Conservation (phyloP, 208 protist species). For the Wallacemonas sp. region DNA sequence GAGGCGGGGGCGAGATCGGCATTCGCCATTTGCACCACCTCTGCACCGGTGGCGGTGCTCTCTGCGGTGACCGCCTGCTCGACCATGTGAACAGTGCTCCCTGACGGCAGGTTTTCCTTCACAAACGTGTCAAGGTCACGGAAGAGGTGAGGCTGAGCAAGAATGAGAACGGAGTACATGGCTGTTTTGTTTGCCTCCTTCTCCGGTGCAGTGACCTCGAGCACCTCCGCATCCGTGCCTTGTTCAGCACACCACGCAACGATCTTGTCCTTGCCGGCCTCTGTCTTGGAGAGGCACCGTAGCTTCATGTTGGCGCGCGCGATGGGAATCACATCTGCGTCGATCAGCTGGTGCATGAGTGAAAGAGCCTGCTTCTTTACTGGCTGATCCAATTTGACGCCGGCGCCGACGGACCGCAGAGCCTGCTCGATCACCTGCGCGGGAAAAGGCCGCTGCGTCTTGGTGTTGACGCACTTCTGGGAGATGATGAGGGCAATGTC, state of each 20-base stretch:
- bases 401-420: constrained; percentile 93
- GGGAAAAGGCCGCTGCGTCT: constrained; percentile 91
- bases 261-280: constrained; percentile 36
- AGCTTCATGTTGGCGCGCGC: constrained; percentile 94
- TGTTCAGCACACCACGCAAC: constrained; percentile 58
- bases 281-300: constrained; percentile 58
- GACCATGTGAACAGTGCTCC: constrained; percentile 71
- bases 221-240: constrained; percentile 33
- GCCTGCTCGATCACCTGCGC: constrained; percentile 93
- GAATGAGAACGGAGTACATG: constrained; percentile 43
- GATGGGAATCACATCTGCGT: constrained; percentile 89
- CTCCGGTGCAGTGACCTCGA: constrained; percentile 20
- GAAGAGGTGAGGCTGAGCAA: constrained; percentile 72
- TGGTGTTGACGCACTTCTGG: constrained; percentile 94
- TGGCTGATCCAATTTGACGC: constrained; percentile 86
- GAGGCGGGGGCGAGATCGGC: constrained; percentile 1
- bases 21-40: constrained; percentile 12
- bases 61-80: constrained; percentile 65
- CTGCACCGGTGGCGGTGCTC: constrained; percentile 17
- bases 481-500: constrained; percentile 96
- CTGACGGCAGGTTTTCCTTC: constrained; percentile 52
- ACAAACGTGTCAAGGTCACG: constrained; percentile 74
- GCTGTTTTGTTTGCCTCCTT: constrained; percentile 7
- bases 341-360: constrained; percentile 90
- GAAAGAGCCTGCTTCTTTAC: constrained; percentile 94